Conservation (phyloP, 768 basidiomycete species). For the Termitomyces sp. region DNA sequence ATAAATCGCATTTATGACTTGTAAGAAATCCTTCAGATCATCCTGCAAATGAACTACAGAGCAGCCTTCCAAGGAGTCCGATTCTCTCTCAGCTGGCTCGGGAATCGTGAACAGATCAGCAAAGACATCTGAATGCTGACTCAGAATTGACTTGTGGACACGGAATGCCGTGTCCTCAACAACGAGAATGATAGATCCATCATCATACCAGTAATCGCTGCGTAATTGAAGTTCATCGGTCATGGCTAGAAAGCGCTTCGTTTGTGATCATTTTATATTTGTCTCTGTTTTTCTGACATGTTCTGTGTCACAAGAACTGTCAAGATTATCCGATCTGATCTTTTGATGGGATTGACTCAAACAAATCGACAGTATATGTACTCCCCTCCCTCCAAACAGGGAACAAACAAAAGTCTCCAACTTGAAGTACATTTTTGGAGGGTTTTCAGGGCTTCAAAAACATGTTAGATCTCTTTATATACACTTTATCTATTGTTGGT, state of each 20-base stretch:
- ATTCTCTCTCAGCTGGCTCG: conserved; percentile 23
- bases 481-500: no score
- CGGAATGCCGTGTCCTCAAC: conserved; percentile 28
- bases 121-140: conserved; percentile 36
- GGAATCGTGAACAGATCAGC: conserved; percentile 30
- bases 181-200: conserved; percentile 34
- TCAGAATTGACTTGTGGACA: conserved; percentile 34
- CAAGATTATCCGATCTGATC: no score
- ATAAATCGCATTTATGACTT: conserved; percentile 31
- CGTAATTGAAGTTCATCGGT: not conserved
- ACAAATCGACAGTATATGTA: no score
- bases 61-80: conserved; percentile 30
- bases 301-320: no score
- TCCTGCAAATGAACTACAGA: conserved; percentile 28
- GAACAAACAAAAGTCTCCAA: no score
- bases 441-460: no score
- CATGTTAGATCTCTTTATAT: no score
- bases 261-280: no score
- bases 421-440: no score
- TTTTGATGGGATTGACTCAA: no score
- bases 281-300: no score
- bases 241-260: not conserved
- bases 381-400: no score
- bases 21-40: conserved; percentile 28
- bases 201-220: conserved; percentile 31